These are phyloP conservation scores for Populus ilicifolia DNA, from an alignment of 345 rosid genomes.

Conservation along the genomic window DNA sequence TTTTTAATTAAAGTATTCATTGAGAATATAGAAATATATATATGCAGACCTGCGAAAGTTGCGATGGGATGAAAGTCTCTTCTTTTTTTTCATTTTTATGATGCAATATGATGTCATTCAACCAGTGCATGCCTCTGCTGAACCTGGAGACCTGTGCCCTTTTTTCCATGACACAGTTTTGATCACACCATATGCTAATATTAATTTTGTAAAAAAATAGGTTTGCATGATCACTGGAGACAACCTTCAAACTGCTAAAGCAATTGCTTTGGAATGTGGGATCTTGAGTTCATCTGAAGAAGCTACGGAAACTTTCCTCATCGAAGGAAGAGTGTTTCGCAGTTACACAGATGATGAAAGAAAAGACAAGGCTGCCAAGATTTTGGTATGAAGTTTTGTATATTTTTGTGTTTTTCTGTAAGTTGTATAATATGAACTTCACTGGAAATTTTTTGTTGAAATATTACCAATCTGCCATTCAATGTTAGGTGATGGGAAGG, in stretches of 20 bases:
- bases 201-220: neutral
- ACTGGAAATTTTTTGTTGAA: too few relatives aligned
- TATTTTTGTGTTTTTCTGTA: neutral
- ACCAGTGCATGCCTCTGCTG: too few relatives aligned
- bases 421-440: neutral
- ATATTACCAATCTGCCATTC: neutral
- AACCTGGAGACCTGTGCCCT: too few relatives aligned
- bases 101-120: too few relatives aligned
- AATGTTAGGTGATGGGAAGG: constrained; percentile 31
- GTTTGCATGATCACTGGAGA: constrained; percentile 40
- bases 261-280: constrained; percentile 38
- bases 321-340: constrained; percentile 33
- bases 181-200: neutral
- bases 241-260: constrained; percentile 34
- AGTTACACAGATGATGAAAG: constrained; percentile 19
- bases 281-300: constrained; percentile 20
- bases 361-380: constrained; percentile 19
- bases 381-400: constrained; percentile 3
- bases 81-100: too few relatives aligned
- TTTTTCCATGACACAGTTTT: neutral
- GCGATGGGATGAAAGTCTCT: too few relatives aligned
- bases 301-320: constrained; percentile 26
- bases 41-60: too few relatives aligned
- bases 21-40: too few relatives aligned
- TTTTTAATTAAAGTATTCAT: too few relatives aligned